Base-by-base conservation (phyloP, 2,329 filamentous ascomycete species). In the Alternaria metachromatica region DNA sequence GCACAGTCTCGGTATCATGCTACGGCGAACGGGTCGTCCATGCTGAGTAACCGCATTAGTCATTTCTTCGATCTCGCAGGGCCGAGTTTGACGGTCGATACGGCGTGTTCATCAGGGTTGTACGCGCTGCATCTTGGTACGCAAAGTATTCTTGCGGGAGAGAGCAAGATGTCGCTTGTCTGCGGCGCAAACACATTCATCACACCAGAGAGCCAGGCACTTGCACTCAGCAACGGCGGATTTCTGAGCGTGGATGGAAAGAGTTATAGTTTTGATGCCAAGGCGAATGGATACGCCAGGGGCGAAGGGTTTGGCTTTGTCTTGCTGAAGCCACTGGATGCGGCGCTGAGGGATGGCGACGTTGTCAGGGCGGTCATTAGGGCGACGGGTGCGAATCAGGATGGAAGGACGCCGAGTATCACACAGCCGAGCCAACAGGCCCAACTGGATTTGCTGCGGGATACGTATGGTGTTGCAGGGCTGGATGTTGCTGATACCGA, bases 261-360 rank as follows among this genome's bases (percentile, higher is more conserved):
- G 20, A 45, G 44, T 20, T 61, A 51, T 18, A 51, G 45, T 28
- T 62, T 60, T 18, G 55, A 59, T 26, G 46, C 15, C 15, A 45
- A 49, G 18, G 89, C 87, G 23, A 86, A 87, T 62, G 89, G 89
- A 0, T 91, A 90, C 69, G 88, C 85, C 0, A 82, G 88, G 26
- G 89, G 88, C 1, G 89, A 91, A 67, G 89, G 88, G 0, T 1
- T 80, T 86, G 23, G 87, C 82, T 68, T 89, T 2, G 74, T 89
- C 18, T 71, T 90, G 89, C 89, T 76, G 10, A 76, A 75, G 33
- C 62, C 55, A 1, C 60, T 63, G n/a, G 33, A 44, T 15, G 28
- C 23, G 5, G 60, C 60, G 1, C 4, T 57, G 2, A 41, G 33
- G 9, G 71, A 73, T 51, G 55, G 63, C 5, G 70, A 77, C 21